phyloP scores from a whole-genome alignment of 2,329 filamentous ascomycete genomes.

The Talaromyces piceae region DNA sequence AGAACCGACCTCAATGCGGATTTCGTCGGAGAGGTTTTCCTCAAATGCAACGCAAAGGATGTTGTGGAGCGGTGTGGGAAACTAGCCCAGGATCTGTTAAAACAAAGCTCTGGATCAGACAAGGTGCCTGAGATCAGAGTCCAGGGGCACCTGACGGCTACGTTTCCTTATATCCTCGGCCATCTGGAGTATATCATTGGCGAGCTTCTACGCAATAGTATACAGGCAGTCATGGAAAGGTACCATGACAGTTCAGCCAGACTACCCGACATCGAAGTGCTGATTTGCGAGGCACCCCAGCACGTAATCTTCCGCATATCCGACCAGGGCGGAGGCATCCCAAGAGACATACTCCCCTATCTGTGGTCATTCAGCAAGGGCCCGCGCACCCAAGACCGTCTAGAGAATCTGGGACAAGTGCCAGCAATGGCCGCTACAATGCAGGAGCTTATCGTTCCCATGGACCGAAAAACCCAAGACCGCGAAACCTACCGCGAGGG shows the following conservation, averaged over 20 bases:
- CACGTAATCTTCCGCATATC: constrained; percentile 96
- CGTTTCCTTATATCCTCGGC: constrained; percentile 91
- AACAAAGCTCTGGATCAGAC: constrained; percentile 64
- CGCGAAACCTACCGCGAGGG: constrained; percentile 43
- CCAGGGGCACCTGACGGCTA: constrained; percentile 77
- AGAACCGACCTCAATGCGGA: constrained; percentile 59
- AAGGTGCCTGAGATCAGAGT: constrained; percentile 74
- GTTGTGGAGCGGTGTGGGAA: constrained; percentile 77
- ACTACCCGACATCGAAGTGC: constrained; percentile 82
- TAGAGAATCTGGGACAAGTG: constrained; percentile 80
- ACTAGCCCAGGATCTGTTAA: constrained; percentile 66
- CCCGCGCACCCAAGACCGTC: constrained; percentile 64
- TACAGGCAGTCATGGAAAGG: constrained; percentile 82
- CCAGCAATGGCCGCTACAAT: constrained; percentile 89
- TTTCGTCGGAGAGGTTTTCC: constrained; percentile 91
- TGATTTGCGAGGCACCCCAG: constrained; percentile 87
- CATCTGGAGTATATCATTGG: constrained; percentile 97
- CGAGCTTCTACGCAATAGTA: constrained; percentile 87
- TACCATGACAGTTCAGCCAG: constrained; percentile 42
- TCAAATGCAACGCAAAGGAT: constrained; percentile 84
- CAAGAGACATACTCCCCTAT: constrained; percentile 74
- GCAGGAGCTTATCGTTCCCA: constrained; percentile 63
- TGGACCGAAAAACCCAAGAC: constrained; percentile 24
- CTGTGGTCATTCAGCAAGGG: constrained; percentile 98
- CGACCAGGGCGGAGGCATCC: constrained; percentile 88